Evolutionary conservation across 108 stramenopile species (phyloP), one percentile per base, ranked within the genome.

Genomic region (Discostella pseudostelligera): DNA sequence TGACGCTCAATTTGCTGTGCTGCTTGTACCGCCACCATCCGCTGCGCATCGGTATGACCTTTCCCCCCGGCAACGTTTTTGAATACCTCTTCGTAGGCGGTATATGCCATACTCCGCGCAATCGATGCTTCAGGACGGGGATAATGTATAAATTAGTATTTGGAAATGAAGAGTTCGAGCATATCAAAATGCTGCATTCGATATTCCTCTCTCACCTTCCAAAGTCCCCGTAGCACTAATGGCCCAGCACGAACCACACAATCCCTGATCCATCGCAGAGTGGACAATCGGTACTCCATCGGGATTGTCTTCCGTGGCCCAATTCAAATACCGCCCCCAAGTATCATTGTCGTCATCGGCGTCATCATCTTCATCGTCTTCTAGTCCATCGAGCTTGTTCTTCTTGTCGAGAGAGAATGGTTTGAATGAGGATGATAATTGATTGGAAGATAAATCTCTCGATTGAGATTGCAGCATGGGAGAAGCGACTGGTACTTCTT

Each of bases 211-310:
- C 46, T 47, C 46, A 47, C 46, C 46, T 25, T 51, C 50, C 13
- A 51, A 14, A 7, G 50, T 82, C 0, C 96, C 99, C 4, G 95
- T 88, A 8, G 97, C 90, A n/a, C 94, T 88, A 62, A 98, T 96
- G 8, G 99, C 96, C 96, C 97, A 99, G 83, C 99, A 99, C 0
- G 85, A 89, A 16, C 96, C 96, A 75, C 96, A 96, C 28, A 56
- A 43, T 7, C 91, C 92, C 85, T 91, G 90, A 78, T 88, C 83
- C 57, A 84, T 77, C 0, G 78, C 66, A 22, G 43, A 36, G 49
- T 92, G 86, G 2, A 89, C 90, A 21, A 92, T 69, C 0, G 78
- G 46, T n/a, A 88, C 84, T 14, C 85, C 82, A 69, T 92, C 90
- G 10, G 89, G 89, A 82, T 91, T 91, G 14, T 86, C 60, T 4